Evolutionary conservation across 805 yeast species (phyloP).

Genomic region (Monosporozyma solicola): DNA sequence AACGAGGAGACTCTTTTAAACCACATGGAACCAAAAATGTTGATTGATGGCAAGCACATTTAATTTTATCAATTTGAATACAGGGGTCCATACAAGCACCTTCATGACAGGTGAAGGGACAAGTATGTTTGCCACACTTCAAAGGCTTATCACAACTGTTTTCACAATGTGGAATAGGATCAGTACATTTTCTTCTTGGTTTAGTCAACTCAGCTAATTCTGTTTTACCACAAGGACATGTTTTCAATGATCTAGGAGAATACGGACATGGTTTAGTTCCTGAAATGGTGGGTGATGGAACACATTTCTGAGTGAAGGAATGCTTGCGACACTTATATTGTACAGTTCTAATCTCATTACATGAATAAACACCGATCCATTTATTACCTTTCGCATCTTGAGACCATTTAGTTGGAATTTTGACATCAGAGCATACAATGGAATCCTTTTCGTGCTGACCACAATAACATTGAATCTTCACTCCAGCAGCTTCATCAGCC

Average conservation of each 20-base stretch:
- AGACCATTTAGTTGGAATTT: slow-evolving; percentile 29
- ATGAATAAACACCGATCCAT: slow-evolving; percentile 48
- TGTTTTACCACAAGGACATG: slow-evolving; percentile 77
- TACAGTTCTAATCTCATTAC: slow-evolving; percentile 37
- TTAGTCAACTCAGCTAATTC: slow-evolving; percentile 32
- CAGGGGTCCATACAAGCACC: slow-evolving; percentile 71
- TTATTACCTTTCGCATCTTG: slow-evolving; percentile 20
- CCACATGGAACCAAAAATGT: slow-evolving; percentile 56
- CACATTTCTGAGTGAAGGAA: slow-evolving; percentile 47
- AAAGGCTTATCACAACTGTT: slow-evolving; percentile 51
- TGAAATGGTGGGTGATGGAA: slow-evolving; percentile 23
- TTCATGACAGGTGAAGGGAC: slow-evolving; percentile 63
- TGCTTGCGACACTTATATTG: slow-evolving; percentile 53
- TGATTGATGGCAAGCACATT: slow-evolving; percentile 56
- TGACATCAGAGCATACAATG: slow-evolving; percentile 34
- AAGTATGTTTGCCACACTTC: slow-evolving; percentile 63
- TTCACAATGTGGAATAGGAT: slow-evolving; percentile 71
- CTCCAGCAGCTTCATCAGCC: slow-evolving; percentile 2
- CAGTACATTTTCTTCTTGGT: slow-evolving; percentile 54
- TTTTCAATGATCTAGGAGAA: slow-evolving; percentile 48
- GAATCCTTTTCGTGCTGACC: slow-evolving; percentile 43
- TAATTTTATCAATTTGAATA: slow-evolving; percentile 38
- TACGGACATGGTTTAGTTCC: slow-evolving; percentile 43
- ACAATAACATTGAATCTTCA: slow-evolving; percentile 57
- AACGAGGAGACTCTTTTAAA: slow-evolving; percentile 49